phyloP scores from a whole-genome alignment of 1,284 basidiomycete genomes.

The Microbotryomycetes sp. region DNA sequence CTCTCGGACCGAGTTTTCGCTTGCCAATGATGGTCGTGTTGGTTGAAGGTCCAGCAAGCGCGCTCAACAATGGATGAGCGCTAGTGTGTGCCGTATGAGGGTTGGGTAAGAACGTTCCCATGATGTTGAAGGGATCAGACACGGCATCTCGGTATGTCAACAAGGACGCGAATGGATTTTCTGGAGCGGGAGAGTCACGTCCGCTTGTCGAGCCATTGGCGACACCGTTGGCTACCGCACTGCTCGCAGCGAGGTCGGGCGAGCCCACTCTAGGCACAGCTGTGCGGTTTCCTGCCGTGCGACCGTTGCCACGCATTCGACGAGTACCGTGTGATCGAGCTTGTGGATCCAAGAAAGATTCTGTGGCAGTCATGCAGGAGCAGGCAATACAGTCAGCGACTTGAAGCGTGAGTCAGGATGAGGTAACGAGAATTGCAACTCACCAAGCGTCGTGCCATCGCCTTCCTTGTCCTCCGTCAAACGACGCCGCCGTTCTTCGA shows the following conservation, averaged over 20 bases:
- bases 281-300: neutral
- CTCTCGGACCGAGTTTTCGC: constrained; percentile 24
- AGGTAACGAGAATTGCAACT: constrained; percentile 21
- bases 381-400: neutral
- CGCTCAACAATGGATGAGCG: constrained; percentile 13
- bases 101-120: constrained; percentile 20
- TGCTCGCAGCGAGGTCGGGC: neutral
- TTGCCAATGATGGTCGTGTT: constrained; percentile 24
- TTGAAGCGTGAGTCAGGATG: too few relatives aligned
- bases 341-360: constrained; percentile 28
- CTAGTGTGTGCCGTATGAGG: constrained; percentile 3
- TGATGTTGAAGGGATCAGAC: constrained; percentile 32
- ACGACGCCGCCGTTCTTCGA: constrained; percentile 48
- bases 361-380: neutral
- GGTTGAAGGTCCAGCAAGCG: constrained; percentile 17
- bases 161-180: constrained; percentile 22
- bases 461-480: constrained; percentile 50
- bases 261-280: neutral
- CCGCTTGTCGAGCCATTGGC: neutral
- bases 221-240: neutral
- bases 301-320: constrained; percentile 19
- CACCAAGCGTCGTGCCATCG: constrained; percentile 47
- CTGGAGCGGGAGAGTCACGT: neutral
- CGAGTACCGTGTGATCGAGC: constrained; percentile 31
- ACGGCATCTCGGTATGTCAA: constrained; percentile 10